These are phyloP conservation scores for Orbilia oligospora DNA, from an alignment of 2,329 filamentous ascomycete species.

Conservation along the genomic window DNA sequence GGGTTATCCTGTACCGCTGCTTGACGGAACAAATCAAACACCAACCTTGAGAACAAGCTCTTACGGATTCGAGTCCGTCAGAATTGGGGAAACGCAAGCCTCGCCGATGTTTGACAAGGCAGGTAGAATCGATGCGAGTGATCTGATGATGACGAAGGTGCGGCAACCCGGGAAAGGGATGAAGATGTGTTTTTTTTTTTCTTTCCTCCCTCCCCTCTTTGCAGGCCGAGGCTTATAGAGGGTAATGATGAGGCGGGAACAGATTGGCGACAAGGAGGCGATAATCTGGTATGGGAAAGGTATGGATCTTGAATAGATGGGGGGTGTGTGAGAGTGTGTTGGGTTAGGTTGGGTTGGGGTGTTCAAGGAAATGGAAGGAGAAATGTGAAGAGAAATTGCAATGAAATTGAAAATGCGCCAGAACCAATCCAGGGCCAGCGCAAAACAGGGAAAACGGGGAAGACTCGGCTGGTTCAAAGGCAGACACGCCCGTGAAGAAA, in stretches of 20 bases:
- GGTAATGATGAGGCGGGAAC: neutral
- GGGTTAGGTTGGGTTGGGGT: slow-evolving; percentile 16
- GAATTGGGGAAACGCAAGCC: slow-evolving; percentile 46
- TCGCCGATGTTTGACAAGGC: slow-evolving; percentile 39
- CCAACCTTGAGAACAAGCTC: slow-evolving; percentile 46
- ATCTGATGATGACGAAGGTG: slow-evolving; percentile 29
- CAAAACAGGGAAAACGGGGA: slow-evolving; percentile 54
- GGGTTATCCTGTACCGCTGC: slow-evolving; percentile 30
- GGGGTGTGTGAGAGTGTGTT: too few relatives aligned
- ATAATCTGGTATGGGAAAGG: slow-evolving; percentile 1
- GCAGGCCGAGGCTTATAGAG: slow-evolving; percentile 13
- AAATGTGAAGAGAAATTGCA: slow-evolving; percentile 31
- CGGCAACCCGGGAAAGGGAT: slow-evolving; percentile 17
- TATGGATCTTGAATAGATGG: neutral
- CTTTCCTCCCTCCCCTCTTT: neutral
- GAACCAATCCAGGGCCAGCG: slow-evolving; percentile 20
- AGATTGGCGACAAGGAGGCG: slow-evolving; percentile 26
- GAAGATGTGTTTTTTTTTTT: neutral
- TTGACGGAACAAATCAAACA: slow-evolving; percentile 56
- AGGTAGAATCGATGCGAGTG: slow-evolving; percentile 34
- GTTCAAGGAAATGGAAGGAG: slow-evolving; percentile 24
- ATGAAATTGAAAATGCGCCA: slow-evolving; percentile 30
- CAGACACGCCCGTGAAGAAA: slow-evolving; percentile 17
- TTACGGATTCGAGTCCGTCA: slow-evolving; percentile 35
- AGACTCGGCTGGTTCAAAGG: slow-evolving; percentile 30